phyloP scores from a whole-genome alignment of 2,329 filamentous ascomycete species.

The Stylonectria norvegica region DNA sequence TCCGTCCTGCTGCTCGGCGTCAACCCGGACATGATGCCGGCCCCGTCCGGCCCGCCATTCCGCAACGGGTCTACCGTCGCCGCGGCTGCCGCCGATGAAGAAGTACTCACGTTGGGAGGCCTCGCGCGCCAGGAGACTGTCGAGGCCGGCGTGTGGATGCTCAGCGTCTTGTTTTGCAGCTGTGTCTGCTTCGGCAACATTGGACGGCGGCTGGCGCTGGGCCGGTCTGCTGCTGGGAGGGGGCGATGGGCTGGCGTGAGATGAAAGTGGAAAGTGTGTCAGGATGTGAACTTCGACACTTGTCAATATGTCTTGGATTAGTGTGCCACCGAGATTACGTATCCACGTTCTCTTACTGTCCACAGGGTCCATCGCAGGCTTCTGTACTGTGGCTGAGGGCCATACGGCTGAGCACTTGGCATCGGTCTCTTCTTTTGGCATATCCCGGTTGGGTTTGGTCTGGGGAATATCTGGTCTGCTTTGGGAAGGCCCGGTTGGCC shows the following conservation, averaged over 20 bases:
- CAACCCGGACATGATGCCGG: conserved; percentile 74
- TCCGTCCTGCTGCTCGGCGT: conserved; percentile 71
- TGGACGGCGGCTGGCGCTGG: conserved; percentile 71
- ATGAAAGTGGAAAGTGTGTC: too few species aligned
- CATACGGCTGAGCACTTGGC: too few species aligned
- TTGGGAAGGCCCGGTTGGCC: too few species aligned
- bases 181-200: conserved; percentile 96
- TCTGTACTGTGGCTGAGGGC: too few species aligned
- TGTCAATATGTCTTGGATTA: too few species aligned
- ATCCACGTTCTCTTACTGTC: too few species aligned
- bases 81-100: conserved; percentile 9
- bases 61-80: conserved; percentile 18
- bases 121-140: conserved; percentile 60
- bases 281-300: too few species aligned
- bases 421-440: too few species aligned
- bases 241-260: conserved; percentile 46
- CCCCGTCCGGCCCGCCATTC: conserved; percentile 46
- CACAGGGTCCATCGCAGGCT: too few species aligned
- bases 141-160: conserved; percentile 79
- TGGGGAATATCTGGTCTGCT: too few species aligned
- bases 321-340: too few species aligned
- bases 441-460: too few species aligned
- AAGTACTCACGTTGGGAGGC: conserved; percentile 40
- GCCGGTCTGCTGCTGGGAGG: conserved; percentile 37
- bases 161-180: conserved; percentile 91